Conservation (phyloP, 192 early-diverging fungal genomes). For the Hyaloraphidium curvatum region DNA sequence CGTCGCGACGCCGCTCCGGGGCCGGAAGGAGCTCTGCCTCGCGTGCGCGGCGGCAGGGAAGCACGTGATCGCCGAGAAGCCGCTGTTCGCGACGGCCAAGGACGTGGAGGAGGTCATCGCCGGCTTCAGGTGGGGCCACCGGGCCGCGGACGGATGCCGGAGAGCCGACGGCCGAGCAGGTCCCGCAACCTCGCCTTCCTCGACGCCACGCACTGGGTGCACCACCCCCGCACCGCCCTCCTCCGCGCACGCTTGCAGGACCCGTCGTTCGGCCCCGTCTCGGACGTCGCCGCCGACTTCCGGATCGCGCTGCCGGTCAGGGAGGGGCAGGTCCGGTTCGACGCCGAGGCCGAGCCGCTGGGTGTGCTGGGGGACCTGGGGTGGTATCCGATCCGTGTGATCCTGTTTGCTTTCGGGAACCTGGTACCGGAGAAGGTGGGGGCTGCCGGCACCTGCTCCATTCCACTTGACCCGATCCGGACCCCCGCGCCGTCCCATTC, state of each 20-base stretch:
- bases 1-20: not conserved
- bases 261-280: not conserved
- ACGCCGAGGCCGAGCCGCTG: not conserved
- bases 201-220: not conserved
- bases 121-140: not conserved
- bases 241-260: not conserved
- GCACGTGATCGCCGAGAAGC: not conserved
- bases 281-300: not conserved
- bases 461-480: not conserved
- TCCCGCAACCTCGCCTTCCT: not conserved
- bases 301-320: not conserved
- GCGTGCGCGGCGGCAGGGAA: not conserved
- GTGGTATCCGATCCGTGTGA: not conserved
- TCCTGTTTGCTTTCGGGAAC: not conserved
- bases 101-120: not conserved
- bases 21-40: not conserved
- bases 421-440: not conserved
- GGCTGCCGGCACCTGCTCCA: no score
- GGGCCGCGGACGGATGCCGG: no score
- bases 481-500: not conserved
- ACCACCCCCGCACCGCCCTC: not conserved
- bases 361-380: conserved; percentile 1
- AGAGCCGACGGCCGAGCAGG: no score
- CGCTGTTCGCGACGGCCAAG: not conserved
- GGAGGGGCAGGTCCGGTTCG: not conserved